These are phyloP conservation scores for Colletotrichum abscissum DNA, from an alignment of 2,329 filamentous ascomycete species.

Conservation along the genomic window DNA sequence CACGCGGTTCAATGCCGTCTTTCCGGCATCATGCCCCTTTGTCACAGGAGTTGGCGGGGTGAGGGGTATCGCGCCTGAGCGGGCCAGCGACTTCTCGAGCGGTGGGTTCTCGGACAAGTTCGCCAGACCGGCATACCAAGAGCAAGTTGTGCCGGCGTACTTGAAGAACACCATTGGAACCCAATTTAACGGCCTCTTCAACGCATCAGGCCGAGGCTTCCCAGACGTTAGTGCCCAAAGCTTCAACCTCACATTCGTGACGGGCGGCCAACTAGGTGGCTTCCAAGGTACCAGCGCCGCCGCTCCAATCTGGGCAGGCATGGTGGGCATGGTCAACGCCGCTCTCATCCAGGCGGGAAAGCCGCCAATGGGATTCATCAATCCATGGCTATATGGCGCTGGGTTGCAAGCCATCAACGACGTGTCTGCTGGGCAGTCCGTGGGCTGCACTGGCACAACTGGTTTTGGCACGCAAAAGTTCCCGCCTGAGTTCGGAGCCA, in stretches of 20 bases:
- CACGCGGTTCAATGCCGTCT: slow-evolving; percentile 52
- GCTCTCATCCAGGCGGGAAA: slow-evolving; percentile 65
- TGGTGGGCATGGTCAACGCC: slow-evolving; percentile 74
- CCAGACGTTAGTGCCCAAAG: slow-evolving; percentile 67
- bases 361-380: slow-evolving; percentile 68
- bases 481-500: slow-evolving; percentile 40
- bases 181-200: slow-evolving; percentile 60
- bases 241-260: slow-evolving; percentile 38
- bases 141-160: slow-evolving; percentile 58
- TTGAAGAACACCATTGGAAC: slow-evolving; percentile 50
- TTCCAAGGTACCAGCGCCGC: slow-evolving; percentile 57
- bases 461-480: slow-evolving; percentile 10
- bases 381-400: slow-evolving; percentile 67
- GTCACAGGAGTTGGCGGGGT: slow-evolving; percentile 73
- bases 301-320: slow-evolving; percentile 69
- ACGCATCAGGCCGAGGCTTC: slow-evolving; percentile 63
- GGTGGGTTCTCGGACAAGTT: slow-evolving; percentile 63
- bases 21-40: slow-evolving; percentile 61
- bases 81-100: slow-evolving; percentile 61
- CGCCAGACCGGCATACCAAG: slow-evolving; percentile 54
- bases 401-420: slow-evolving; percentile 47
- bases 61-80: slow-evolving; percentile 59
- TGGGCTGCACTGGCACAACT: slow-evolving; percentile 46
- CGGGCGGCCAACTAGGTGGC: slow-evolving; percentile 38
- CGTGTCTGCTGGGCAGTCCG: slow-evolving; percentile 47